Percentiles rank a stretch among this genome's conserved stretches.
These are phyloP conservation scores for Amauroascus verrucosus DNA, from an alignment of 2,329 filamentous ascomycete species.

Conservation along the genomic window DNA sequence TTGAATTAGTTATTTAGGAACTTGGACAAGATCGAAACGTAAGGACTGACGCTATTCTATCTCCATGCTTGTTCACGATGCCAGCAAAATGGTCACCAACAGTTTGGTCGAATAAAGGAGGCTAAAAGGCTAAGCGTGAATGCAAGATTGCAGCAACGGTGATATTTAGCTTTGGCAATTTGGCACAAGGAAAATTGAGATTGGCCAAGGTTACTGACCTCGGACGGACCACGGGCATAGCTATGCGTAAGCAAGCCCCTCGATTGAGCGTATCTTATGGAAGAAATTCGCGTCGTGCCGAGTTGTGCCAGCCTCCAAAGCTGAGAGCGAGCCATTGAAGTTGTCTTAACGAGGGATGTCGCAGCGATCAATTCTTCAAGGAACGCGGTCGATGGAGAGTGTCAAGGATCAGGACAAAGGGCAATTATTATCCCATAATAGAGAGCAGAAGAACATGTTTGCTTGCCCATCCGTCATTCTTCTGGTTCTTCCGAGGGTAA, in stretches of 20 bases:
- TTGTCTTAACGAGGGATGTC: neutral
- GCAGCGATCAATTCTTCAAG: neutral
- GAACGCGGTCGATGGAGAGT: neutral
- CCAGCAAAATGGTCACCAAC: conserved; percentile 38
- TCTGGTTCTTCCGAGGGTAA: neutral
- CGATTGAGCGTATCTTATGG: conserved; percentile 1
- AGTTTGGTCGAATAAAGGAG: conserved; percentile 39
- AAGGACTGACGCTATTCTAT: conserved; percentile 43
- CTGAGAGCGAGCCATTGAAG: conserved; percentile 5
- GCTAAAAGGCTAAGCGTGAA: conserved; percentile 22
- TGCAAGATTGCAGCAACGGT: conserved; percentile 8
- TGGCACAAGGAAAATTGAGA: conserved; percentile 11
- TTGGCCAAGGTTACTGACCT: conserved; percentile 19
- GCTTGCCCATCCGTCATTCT: neutral
- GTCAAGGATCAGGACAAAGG: neutral
- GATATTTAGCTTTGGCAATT: conserved; percentile 14
- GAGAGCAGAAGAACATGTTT: neutral
- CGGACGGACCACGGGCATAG: conserved; percentile 24
- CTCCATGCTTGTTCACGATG: conserved; percentile 36
- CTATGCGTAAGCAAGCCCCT: conserved; percentile 24
- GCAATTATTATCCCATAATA: neutral
- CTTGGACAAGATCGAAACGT: no score
- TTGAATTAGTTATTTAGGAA: conserved; percentile 9
- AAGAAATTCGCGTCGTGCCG: neutral
- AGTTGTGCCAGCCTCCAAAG: conserved; percentile 4